phyloP scores from a whole-genome alignment of 176 grass and related monocot species.

The Lolium rigidum region DNA sequence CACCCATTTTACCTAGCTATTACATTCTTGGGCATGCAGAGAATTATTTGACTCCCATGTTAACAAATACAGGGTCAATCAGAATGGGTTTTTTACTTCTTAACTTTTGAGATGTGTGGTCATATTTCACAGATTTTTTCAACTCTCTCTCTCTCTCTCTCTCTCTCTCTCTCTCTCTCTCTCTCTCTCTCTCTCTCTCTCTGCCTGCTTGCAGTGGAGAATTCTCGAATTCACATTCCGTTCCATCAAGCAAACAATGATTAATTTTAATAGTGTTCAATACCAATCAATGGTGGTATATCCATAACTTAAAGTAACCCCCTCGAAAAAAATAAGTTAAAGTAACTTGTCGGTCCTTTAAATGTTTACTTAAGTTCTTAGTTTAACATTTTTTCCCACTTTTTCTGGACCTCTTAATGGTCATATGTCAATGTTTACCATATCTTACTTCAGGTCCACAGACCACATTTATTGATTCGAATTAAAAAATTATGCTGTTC shows the following conservation, averaged over 20 bases:
- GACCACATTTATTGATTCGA: conserved; percentile 2
- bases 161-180: conserved; percentile 4
- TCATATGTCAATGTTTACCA: conserved; percentile 25
- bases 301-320: conserved; percentile 9
- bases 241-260: conserved; percentile 11
- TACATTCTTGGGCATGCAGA: conserved; percentile 13
- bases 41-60: background rate
- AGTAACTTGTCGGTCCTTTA: background rate
- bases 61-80: conserved; percentile 12
- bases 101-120: background rate
- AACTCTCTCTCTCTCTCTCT: conserved; percentile 23
- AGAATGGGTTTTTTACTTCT: background rate
- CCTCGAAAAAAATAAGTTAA: background rate
- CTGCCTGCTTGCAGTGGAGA: background rate
- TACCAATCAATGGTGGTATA: background rate
- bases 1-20: conserved; percentile 14
- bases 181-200: conserved; percentile 9
- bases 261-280: conserved; percentile 21
- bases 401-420: conserved; percentile 14
- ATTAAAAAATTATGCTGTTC: background rate
- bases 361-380: conserved; percentile 9
- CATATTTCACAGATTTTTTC: conserved; percentile 6
- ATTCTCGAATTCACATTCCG: background rate
- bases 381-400: too few species aligned
- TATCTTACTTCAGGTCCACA: background rate